These are phyloP conservation scores for Phytophthora palmivora DNA, from an alignment of 352 stramenopile species.

Conservation along the genomic window DNA sequence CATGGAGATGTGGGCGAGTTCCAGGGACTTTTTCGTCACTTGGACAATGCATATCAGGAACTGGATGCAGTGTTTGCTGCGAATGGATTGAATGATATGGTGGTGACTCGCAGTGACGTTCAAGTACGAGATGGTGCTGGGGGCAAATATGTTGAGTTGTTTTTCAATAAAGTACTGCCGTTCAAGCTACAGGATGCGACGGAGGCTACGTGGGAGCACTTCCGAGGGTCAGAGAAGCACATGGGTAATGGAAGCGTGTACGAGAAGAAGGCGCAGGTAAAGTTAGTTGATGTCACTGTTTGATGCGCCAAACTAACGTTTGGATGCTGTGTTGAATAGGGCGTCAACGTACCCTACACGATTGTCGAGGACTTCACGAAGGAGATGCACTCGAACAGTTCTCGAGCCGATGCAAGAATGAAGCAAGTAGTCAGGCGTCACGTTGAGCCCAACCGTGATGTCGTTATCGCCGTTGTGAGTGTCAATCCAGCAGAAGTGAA, in stretches of 20 bases:
- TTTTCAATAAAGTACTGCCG: slow-evolving; percentile 49
- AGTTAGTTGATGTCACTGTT: no score
- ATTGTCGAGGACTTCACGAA: slow-evolving; percentile 44
- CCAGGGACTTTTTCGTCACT: slow-evolving; percentile 29
- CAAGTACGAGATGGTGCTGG: slow-evolving; percentile 33
- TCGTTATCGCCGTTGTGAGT: slow-evolving; percentile 41
- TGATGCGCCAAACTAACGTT: neutral
- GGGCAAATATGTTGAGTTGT: slow-evolving; percentile 42
- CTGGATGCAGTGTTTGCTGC: slow-evolving; percentile 33
- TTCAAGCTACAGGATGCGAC: slow-evolving; percentile 43
- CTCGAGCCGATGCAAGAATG: slow-evolving; percentile 34
- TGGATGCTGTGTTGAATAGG: slow-evolving; percentile 24
- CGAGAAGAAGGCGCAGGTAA: slow-evolving; percentile 36
- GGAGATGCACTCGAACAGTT: slow-evolving; percentile 31
- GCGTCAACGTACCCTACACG: slow-evolving; percentile 36
- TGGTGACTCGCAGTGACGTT: slow-evolving; percentile 34
- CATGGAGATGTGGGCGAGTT: slow-evolving; percentile 31
- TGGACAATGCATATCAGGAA: slow-evolving; percentile 36
- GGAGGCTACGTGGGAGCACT: slow-evolving; percentile 42
- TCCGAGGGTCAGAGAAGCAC: slow-evolving; percentile 39
- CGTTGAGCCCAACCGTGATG: slow-evolving; percentile 36
- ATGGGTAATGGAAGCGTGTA: slow-evolving; percentile 39
- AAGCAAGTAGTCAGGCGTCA: slow-evolving; percentile 40
- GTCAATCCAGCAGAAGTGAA: slow-evolving; percentile 39
- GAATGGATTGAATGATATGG: slow-evolving; percentile 35